Evolutionary conservation across 2,329 filamentous ascomycete species (phyloP), one percentile per base, ranked within the genome.

Genomic region (Epichloe amarillans): DNA sequence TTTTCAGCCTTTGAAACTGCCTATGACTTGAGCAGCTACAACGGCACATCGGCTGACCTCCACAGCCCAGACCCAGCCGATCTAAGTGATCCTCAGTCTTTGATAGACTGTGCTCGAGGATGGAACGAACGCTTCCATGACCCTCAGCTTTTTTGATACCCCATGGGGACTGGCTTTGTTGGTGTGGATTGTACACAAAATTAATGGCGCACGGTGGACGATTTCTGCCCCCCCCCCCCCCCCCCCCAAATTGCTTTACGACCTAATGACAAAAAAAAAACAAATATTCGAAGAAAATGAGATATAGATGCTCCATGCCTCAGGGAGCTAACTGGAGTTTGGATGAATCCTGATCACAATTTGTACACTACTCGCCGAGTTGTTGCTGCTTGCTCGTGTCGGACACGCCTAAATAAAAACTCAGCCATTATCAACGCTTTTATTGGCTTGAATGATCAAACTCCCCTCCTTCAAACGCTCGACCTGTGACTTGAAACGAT

Each of bases 1-100:
- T 70, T 68, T 52, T 65, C 69, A 39, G 61, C 68, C 10, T 73
- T 71, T 52, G 66, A 71, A 5, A 58, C 64, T 19, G 63, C 67
- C 8, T 73, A 68, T 52, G 65, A 70, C 26, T 58, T 71, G 50
- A 64, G 64, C 23, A 61, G 60, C 48, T 72, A 67, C 50, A 58
- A 60, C n/a, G 37, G 58, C n/a, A 55, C 58, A 39, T 60, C 56
- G 56, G 63, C 47, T 52, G 65, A 64, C 15, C 47, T 57, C 3
- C 56, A 55, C 60, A 68, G 49, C 52, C 62, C 61, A 39, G 52
- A 47, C 36, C 26, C 56, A 46, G 52, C 62, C 21, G 59, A 64
- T 11, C 45, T 59, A 37, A 54, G 47, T n/a, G 57, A 56, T 21
- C 52, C 58, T 19, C 57, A 57, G 49, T 55, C 62, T 30, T 55